phyloP scores from a whole-genome alignment of 2,329 filamentous ascomycete genomes.

The Beauveria medogensis region DNA sequence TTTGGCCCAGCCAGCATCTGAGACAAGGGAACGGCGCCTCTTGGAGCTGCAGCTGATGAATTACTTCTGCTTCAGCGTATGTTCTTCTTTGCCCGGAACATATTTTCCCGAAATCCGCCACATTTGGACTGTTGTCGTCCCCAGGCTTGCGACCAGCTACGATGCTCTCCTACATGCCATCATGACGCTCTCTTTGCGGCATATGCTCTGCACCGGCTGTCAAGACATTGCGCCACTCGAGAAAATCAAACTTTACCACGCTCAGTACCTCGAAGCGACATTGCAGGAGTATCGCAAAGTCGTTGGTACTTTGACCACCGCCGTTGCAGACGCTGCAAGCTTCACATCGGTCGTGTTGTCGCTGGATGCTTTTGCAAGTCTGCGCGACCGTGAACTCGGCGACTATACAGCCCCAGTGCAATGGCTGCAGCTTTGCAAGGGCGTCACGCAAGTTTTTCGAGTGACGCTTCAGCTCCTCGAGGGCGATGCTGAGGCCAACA shows the following conservation, averaged over 20 bases:
- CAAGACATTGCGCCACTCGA: not conserved
- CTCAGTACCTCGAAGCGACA: slow-evolving; percentile 17
- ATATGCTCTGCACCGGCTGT: slow-evolving; percentile 10
- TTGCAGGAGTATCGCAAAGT: slow-evolving; percentile 14
- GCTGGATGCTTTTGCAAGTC: slow-evolving; percentile 16
- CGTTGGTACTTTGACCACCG: slow-evolving; percentile 11
- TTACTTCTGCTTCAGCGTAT: slow-evolving; percentile 14
- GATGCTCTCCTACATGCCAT: slow-evolving; percentile 18
- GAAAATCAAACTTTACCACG: slow-evolving; percentile 11
- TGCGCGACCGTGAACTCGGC: slow-evolving; percentile 14
- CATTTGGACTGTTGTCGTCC: slow-evolving; percentile 17
- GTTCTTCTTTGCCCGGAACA: slow-evolving; percentile 15
- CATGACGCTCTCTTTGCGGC: slow-evolving; percentile 16
- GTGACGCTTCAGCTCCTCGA: slow-evolving; percentile 11
- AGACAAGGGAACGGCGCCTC: slow-evolving; percentile 14
- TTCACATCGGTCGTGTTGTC: slow-evolving; percentile 18
- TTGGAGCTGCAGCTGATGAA: slow-evolving; percentile 19
- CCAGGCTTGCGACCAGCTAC: slow-evolving; percentile 16
- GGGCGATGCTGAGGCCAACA: slow-evolving; percentile 11
- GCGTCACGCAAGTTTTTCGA: slow-evolving; percentile 16
- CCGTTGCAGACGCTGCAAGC: slow-evolving; percentile 16
- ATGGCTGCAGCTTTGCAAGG: slow-evolving; percentile 19
- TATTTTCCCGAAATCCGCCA: slow-evolving; percentile 13
- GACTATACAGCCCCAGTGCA: slow-evolving; percentile 18
- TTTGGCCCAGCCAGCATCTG: not conserved